Evolutionary conservation across 1,139 yeast genomes (phyloP).

Genomic region (Nadsonia starkeyi-henricii): DNA sequence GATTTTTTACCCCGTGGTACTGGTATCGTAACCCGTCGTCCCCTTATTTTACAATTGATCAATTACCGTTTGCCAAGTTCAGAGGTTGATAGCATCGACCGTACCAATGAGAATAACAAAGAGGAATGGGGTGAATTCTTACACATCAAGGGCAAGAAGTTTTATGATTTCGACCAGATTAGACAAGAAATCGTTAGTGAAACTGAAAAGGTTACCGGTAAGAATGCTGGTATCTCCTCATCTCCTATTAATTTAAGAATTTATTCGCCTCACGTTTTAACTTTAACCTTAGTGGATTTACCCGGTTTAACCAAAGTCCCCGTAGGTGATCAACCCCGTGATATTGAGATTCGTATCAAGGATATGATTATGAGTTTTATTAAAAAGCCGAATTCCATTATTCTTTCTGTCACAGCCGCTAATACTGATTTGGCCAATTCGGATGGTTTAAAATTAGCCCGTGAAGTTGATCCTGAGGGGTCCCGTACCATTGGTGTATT

Average conservation of each 20-base stretch:
- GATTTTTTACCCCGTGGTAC: slow-evolving; percentile 94
- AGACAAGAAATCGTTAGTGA: slow-evolving; percentile 84
- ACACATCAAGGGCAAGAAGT: slow-evolving; percentile 79
- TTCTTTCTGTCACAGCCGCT: slow-evolving; percentile 91
- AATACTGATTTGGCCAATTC: slow-evolving; percentile 96
- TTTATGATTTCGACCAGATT: slow-evolving; percentile 80
- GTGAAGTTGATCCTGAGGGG: slow-evolving; percentile 98
- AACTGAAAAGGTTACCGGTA: slow-evolving; percentile 90
- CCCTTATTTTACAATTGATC: slow-evolving; percentile 68
- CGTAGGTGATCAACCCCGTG: slow-evolving; percentile 97
- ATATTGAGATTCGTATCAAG: slow-evolving; percentile 85
- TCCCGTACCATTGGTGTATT: slow-evolving; percentile 91
- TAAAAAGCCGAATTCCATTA: slow-evolving; percentile 91
- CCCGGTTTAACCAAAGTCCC: slow-evolving; percentile 99
- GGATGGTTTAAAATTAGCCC: slow-evolving; percentile 89
- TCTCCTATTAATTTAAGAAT: slow-evolving; percentile 88
- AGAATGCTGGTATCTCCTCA: slow-evolving; percentile 81
- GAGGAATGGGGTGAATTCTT: slow-evolving; percentile 98
- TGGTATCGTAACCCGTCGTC: slow-evolving; percentile 91
- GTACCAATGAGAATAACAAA: slow-evolving; percentile 47
- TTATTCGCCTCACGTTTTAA: slow-evolving; percentile 89
- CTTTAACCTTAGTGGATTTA: slow-evolving; percentile 91
- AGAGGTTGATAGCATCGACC: slow-evolving; percentile 63
- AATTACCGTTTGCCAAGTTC: slow-evolving; percentile 28
- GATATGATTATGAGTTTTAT: slow-evolving; percentile 92